Base-by-base conservation (phyloP, 1,284 basidiomycete genomes). In the Puccinia brachypodii region DNA sequence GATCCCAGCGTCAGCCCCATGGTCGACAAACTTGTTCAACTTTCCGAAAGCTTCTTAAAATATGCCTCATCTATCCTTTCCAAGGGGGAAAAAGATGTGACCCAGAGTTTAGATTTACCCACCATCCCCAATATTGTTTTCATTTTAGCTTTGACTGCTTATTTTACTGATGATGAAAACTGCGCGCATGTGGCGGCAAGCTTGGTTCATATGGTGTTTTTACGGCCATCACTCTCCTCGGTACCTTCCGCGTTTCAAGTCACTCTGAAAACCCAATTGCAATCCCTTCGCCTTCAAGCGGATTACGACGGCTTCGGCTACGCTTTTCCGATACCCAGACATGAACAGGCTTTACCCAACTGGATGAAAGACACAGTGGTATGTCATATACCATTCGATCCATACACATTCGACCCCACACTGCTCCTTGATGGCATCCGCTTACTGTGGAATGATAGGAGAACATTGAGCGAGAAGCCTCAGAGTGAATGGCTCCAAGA, bases 381-480 rank as follows among this genome's bases (percentile, higher is more conserved):
- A 75, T 82, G 75, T 71, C 80, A 83, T 36, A 28, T 85, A 11
- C 79, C 84, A 0, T 84, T 83, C 60, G 83, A 85, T 50, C 83
- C 84, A 13, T 66, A 83, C 9, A 50, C 47, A 1, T 84, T 86
- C 38, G 84, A 85, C 64, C 84, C 84, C 6, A 74, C 84, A 9
- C 72, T 83, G 3, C 82, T 86, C 11, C 79, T 85, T 38, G 85
- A 86, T 82, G 84, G 84, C 8, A 58, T 85, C 16, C 83, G 84
- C 3, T 82, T 85, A 44, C 69, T 85, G 16, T 13, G n/a, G 25
- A 60, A 62, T 28, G 36, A 75, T 28, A 60, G 73, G 73, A 25
- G 53, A 60, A 58, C 73, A 28, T n/a, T 38, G 44, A 50, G 13
- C 66, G 19, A 64, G 56, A 50, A 44, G 22, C 69, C 69, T 4